Evolutionary conservation across 148 eudicot species (phyloP).

Genomic region (Nyssa sinensis): DNA sequence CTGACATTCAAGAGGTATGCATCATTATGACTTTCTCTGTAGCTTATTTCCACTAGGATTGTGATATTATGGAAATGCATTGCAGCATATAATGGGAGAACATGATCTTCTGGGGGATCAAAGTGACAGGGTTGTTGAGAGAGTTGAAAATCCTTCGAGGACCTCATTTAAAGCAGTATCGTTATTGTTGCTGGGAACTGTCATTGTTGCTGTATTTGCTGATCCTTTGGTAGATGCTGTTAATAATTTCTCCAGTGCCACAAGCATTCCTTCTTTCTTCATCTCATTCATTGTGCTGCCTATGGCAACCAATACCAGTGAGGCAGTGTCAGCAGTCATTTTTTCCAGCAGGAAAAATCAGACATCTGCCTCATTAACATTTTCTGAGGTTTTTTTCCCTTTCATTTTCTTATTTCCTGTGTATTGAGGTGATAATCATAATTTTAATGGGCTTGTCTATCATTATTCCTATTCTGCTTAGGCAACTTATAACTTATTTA

Average conservation of each 20-base stretch:
- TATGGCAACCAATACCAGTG: conserved; percentile 44
- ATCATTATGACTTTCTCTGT: neutral
- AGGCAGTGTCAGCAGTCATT: conserved; percentile 37
- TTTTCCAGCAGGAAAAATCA: conserved; percentile 33
- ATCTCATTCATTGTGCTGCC: conserved; percentile 48
- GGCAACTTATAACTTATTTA: too few relatives aligned
- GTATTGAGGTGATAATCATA: neutral
- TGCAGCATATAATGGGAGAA: conserved; percentile 34
- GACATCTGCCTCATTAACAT: conserved; percentile 44
- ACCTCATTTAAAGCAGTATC: conserved; percentile 29
- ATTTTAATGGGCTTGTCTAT: too few relatives aligned
- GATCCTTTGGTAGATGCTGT: conserved; percentile 59
- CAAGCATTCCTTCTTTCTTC: conserved; percentile 49
- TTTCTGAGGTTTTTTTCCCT: conserved; percentile 36
- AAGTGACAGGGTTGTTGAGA: conserved; percentile 31
- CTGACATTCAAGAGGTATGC: conserved; percentile 31
- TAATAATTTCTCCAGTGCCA: conserved; percentile 43
- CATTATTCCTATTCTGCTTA: too few relatives aligned
- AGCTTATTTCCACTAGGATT: neutral
- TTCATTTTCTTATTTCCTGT: neutral
- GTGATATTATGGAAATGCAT: neutral
- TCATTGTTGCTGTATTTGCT: conserved; percentile 43
- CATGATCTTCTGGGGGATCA: conserved; percentile 28
- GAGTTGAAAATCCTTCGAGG: conserved; percentile 21
- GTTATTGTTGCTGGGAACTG: conserved; percentile 34